phyloP scores from a whole-genome alignment of 2,329 filamentous ascomycete genomes.

The Dissoconium aciculare region DNA sequence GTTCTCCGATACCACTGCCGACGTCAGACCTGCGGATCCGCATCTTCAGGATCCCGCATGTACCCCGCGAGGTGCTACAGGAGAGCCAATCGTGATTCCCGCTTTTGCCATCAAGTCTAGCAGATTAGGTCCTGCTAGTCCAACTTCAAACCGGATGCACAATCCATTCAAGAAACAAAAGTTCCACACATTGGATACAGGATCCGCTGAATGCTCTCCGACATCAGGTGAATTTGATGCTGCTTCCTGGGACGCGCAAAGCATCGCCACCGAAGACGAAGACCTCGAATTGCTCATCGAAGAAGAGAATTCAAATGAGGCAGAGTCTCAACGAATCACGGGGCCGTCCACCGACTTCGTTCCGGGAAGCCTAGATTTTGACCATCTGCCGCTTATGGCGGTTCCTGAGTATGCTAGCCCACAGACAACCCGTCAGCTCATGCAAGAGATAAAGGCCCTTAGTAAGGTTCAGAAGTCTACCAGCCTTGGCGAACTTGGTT shows the following conservation, averaged over 20 bases:
- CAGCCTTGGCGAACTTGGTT: slow-evolving; percentile 55
- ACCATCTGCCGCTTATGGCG: slow-evolving; percentile 47
- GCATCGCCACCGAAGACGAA: slow-evolving; percentile 36
- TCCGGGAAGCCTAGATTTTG: slow-evolving; percentile 50
- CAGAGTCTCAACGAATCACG: too few species aligned
- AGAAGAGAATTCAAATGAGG: too few species aligned
- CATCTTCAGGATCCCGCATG: slow-evolving; percentile 29
- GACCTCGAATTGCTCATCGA: slow-evolving; percentile 33
- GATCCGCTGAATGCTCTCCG: too few species aligned
- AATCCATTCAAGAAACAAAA: slow-evolving; percentile 13
- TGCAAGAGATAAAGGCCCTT: slow-evolving; percentile 48
- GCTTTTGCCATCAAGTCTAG: slow-evolving; percentile 35
- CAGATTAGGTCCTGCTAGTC: slow-evolving; percentile 5
- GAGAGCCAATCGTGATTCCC: slow-evolving; percentile 35
- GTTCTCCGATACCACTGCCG: too few species aligned
- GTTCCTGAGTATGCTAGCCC: slow-evolving; percentile 50
- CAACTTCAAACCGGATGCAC: too few species aligned
- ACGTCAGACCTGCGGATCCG: slow-evolving; percentile 12
- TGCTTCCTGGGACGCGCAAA: slow-evolving; percentile 26
- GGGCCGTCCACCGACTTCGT: slow-evolving; percentile 56
- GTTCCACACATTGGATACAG: too few species aligned
- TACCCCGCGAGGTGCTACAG: slow-evolving; percentile 28
- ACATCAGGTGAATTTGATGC: too few species aligned
- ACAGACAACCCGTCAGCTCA: slow-evolving; percentile 46
- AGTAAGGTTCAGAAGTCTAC: slow-evolving; percentile 48